A percentile compares a stretch with the other conserved stretches of the same genome.
Evolutionary conservation across 2,329 filamentous ascomycete genomes (phyloP).

Genomic region (Bimuria novae-zelandiae): DNA sequence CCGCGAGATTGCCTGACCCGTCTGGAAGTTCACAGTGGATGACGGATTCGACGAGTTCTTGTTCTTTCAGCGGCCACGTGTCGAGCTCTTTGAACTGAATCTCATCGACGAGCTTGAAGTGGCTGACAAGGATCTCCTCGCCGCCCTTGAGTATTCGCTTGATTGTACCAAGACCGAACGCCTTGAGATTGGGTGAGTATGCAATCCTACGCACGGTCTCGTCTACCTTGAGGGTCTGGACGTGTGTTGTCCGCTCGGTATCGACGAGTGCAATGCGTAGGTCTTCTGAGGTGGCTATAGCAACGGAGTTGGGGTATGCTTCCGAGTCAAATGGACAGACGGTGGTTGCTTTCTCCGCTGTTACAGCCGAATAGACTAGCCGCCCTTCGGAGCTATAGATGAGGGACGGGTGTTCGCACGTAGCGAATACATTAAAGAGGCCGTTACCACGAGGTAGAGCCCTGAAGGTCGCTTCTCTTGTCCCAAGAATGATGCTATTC

Average conservation of each 20-base stretch:
- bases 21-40: constrained; percentile 74
- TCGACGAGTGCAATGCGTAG: constrained; percentile 83
- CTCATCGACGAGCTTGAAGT: constrained; percentile 90
- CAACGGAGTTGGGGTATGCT: constrained; percentile 79
- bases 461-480: constrained; percentile 81
- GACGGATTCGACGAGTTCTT: constrained; percentile 84
- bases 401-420: constrained; percentile 89
- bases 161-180: constrained; percentile 87
- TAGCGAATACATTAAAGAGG: constrained; percentile 83
- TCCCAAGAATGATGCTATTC: constrained; percentile 84
- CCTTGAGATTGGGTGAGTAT: constrained; percentile 77
- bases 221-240: constrained; percentile 75
- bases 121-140: constrained; percentile 75
- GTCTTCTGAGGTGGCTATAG: constrained; percentile 76
- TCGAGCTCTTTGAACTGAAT: constrained; percentile 81
- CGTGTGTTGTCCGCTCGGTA: constrained; percentile 82
- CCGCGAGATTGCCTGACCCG: constrained; percentile 60
- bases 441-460: constrained; percentile 69
- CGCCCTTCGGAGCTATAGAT: constrained; percentile 89
- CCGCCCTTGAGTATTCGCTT: constrained; percentile 71
- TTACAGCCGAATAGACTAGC: constrained; percentile 91
- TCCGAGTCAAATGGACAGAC: constrained; percentile 83
- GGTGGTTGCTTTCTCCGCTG: constrained; percentile 80
- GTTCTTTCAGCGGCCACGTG: constrained; percentile 65
- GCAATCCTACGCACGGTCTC: constrained; percentile 87